Evolutionary conservation across 768 basidiomycete species (phyloP), one percentile per base, ranked within the genome.

Genomic region (Suillus paluster): DNA sequence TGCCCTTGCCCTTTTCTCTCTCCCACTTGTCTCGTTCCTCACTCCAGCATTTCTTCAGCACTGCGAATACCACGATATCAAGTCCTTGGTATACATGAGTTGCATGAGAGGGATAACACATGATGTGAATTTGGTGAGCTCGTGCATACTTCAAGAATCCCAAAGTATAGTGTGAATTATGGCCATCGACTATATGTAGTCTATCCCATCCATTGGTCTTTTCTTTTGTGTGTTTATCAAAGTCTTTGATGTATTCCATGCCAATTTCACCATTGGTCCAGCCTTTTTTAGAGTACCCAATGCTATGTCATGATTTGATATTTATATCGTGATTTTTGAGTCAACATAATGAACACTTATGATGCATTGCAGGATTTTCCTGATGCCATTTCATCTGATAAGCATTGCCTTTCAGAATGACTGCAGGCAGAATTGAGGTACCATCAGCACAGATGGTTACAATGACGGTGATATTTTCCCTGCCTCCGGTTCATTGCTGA

Each of bases 61-160:
- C 42, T 6, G 49, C 50, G 53, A 77, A 78, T 25, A 71, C 69
- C 9, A 77, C 73, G 49, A 81, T 72, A 59, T 82, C 78, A 38
- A 80, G 75, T 11, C 77, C 76, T 67, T 82, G 80, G 50, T 75
- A 79, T 39, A 79, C 60, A 62, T 85, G 83, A 0, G 79, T 83
- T 5, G 67, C 59, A 64, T 84, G 81, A 19, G 81, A 67, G 6
- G 60, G 46, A 42, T 60, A 63, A 23, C 58, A 63, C 5, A 53
- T 5, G 7, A 63, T 19, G 11, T 59, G 62, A 50, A 63, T 63
- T 10, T 38, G 30, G 15, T 63, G 62, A 14, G 19, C 36, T 17
- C 45, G 2, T 48, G 63, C 63, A 54, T 57, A 57, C 39, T 57
- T 23, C 17, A 61, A 38, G 55, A 64, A 64, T 12, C 45, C 33